phyloP scores from a whole-genome alignment of 805 yeast species.

The Zygosaccharomyces pseudorouxii region DNA sequence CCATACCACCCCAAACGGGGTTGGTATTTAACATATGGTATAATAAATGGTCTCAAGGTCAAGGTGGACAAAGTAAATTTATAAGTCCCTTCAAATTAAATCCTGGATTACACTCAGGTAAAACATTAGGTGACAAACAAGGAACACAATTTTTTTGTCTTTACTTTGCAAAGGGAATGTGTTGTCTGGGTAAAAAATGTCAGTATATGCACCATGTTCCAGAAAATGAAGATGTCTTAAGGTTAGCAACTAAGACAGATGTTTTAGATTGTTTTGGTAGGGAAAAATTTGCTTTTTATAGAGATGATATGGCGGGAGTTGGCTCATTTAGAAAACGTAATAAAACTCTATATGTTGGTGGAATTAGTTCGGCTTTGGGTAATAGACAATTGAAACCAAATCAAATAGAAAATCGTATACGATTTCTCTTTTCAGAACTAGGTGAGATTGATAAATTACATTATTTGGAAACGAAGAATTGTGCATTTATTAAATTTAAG shows the following conservation, averaged over 20 bases:
- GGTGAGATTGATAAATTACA: conserved; percentile 70
- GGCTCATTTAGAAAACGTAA: conserved; percentile 73
- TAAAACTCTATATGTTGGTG: conserved; percentile 73
- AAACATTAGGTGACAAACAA: conserved; percentile 60
- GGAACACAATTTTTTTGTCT: conserved; percentile 57
- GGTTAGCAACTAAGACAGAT: conserved; percentile 42
- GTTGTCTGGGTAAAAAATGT: conserved; percentile 74
- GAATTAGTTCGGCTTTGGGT: conserved; percentile 42
- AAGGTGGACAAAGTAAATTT: conserved; percentile 38
- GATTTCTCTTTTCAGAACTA: conserved; percentile 54
- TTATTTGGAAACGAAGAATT: conserved; percentile 54
- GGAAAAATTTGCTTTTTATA: conserved; percentile 71
- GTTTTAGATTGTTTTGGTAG: conserved; percentile 85
- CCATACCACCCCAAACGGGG: conserved; percentile 75
- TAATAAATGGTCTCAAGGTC: conserved; percentile 69
- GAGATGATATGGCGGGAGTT: conserved; percentile 93
- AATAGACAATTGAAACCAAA: conserved; percentile 37
- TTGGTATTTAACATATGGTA: conserved; percentile 84
- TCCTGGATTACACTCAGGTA: conserved; percentile 63
- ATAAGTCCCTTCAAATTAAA: conserved; percentile 58
- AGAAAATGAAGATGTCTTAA: conserved; percentile 47
- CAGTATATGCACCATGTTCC: conserved; percentile 78
- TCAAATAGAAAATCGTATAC: conserved; percentile 38
- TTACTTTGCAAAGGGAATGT: conserved; percentile 85
- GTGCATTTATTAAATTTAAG: conserved; percentile 74